Evolutionary conservation across 1,284 basidiomycete species (phyloP), one percentile per base, ranked within the genome.

Genomic region (Sporisorium sorghi): DNA sequence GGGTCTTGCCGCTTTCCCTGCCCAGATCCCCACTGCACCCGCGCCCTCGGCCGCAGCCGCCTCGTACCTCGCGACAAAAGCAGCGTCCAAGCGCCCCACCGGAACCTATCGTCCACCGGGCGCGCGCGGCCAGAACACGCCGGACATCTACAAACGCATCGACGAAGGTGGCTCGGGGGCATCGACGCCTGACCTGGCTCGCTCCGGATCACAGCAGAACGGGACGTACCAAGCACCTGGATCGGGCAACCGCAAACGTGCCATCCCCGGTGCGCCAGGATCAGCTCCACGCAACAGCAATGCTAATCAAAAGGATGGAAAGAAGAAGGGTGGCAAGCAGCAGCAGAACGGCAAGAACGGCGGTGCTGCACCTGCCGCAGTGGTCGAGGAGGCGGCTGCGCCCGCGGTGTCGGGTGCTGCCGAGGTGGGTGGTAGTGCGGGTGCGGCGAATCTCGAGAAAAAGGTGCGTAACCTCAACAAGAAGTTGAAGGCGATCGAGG

Each of bases 401-500:
- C 35, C 65, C 23, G 26, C 56, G 5, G 56, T 51, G 21, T 54
- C 64, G 7, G 65, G 72, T 33, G 68, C 72, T 37, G 64, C 70
- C 32, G 80, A 83, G 49, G 79, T 81, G 11, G 75, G 73, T 4
- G 77, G 77, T 5, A 62, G 58, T 47, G 40, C 62, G 21, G 60
- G 63, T 21, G 79, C 74, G 11, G 76, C 73, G 2, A 75, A 72
- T 10, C 32, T 73, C 21, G 86, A 86, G 53, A 86, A 86, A 76
- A 86, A 85, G 77, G 73, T 85, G 83, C 87, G 95, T 76, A 97
- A 96, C 85, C 81, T 97, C 83, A 93, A 89, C 83, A 97, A 97
- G 88, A 96, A 97, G 90, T 92, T 93, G 62, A 73, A 96, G 85
- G 94, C 93, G 14, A 97, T 97, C 77, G 93, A 96, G 35, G 94